These are phyloP conservation scores for Rhodamnia argentea DNA, from an alignment of 345 rosid genomes.

Conservation along the genomic window DNA sequence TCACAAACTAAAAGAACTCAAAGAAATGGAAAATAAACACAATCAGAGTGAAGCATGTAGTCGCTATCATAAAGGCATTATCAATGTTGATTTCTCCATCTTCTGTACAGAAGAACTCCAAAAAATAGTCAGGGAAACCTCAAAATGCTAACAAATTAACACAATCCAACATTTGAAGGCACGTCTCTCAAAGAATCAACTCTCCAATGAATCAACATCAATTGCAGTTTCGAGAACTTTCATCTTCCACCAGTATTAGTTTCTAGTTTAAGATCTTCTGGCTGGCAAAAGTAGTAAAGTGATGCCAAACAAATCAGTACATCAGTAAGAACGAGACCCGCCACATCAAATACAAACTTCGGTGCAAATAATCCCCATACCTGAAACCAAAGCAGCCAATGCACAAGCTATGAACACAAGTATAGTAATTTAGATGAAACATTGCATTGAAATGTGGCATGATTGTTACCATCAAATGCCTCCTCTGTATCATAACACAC, in stretches of 20 bases:
- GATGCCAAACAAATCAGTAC: conserved; percentile 58
- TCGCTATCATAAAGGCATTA: background rate
- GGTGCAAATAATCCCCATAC: conserved; percentile 98
- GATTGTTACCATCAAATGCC: conserved; percentile 74
- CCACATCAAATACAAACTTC: conserved; percentile 77
- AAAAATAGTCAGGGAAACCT: background rate
- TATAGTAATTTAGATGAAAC: background rate
- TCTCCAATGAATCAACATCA: background rate
- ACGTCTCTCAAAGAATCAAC: background rate
- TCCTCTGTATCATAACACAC: conserved; percentile 76
- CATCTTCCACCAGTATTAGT: background rate
- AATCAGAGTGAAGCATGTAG: background rate
- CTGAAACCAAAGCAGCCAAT: conserved; percentile 28
- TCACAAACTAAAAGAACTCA: background rate
- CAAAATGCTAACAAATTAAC: background rate
- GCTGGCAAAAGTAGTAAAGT: conserved; percentile 24
- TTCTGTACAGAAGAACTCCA: background rate
- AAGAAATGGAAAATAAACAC: background rate
- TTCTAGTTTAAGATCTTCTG: background rate
- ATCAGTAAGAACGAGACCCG: conserved; percentile 55
- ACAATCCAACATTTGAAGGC: background rate
- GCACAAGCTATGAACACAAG: background rate
- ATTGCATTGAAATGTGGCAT: background rate
- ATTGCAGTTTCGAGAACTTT: background rate
- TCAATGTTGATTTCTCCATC: background rate